Percentiles rank a stretch among this genome's conserved stretches.
phyloP scores from a whole-genome alignment of 371 early-diverging fungal genomes.

The Smittium culicis region DNA sequence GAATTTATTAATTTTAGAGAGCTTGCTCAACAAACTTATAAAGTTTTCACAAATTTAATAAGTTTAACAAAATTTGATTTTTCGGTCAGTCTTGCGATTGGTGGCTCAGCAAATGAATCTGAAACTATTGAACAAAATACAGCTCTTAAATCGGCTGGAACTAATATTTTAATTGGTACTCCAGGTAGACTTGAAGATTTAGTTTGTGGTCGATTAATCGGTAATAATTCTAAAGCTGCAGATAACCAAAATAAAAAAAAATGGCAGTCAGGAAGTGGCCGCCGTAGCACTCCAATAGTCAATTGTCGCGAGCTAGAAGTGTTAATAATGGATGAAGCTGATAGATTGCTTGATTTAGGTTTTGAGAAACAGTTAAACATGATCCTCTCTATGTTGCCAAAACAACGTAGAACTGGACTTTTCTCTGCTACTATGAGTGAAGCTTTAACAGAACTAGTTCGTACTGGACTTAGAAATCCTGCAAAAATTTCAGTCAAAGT shows the following conservation, averaged over 20 bases:
- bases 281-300: slow-evolving; percentile 15
- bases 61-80: slow-evolving; percentile 20
- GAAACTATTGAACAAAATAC: slow-evolving; percentile 22
- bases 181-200: slow-evolving; percentile 93
- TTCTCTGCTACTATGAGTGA: slow-evolving; percentile 98
- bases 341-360: slow-evolving; percentile 87
- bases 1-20: slow-evolving; percentile 41
- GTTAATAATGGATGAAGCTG: slow-evolving; percentile 87
- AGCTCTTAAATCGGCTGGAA: slow-evolving; percentile 37
- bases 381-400: slow-evolving; percentile 71
- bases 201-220: slow-evolving; percentile 34
- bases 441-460: slow-evolving; percentile 64
- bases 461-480: slow-evolving; percentile 85
- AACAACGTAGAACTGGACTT: slow-evolving; percentile 89
- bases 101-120: slow-evolving; percentile 15
- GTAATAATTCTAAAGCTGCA: neutral
- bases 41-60: slow-evolving; percentile 50
- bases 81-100: slow-evolving; percentile 32
- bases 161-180: slow-evolving; percentile 86
- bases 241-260: slow-evolving; percentile 27
- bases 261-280: slow-evolving; percentile 24
- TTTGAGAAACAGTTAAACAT: slow-evolving; percentile 63
- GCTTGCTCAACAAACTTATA: slow-evolving; percentile 81
- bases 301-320: slow-evolving; percentile 74
- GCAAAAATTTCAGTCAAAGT: slow-evolving; percentile 76